Evolutionary conservation across 2,329 filamentous ascomycete genomes (phyloP).

Genomic region (Tolypocladium nubicola): DNA sequence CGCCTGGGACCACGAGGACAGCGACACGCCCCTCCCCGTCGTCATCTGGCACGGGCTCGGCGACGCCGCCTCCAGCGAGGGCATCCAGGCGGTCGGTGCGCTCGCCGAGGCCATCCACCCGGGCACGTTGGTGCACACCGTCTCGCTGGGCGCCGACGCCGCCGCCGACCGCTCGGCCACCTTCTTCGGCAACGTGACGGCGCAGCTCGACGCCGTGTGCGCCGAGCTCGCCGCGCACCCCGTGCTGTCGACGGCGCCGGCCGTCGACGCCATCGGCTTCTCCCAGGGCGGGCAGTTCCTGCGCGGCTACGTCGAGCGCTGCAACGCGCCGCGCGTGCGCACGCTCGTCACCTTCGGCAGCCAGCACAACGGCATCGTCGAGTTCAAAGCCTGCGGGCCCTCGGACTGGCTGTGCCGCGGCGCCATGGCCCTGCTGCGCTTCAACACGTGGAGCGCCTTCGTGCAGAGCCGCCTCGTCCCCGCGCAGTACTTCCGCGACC

Average conservation of each 20-base stretch:
- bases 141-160: conserved; percentile 58
- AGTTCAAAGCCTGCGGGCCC: conserved; percentile 63
- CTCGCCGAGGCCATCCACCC: conserved; percentile 66
- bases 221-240: conserved; percentile 62
- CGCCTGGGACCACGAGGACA: conserved; percentile 18
- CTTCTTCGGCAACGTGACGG: conserved; percentile 83
- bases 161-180: conserved; percentile 67
- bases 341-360: conserved; percentile 81
- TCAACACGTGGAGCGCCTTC: conserved; percentile 69
- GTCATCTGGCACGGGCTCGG: conserved; percentile 87
- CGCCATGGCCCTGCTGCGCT: conserved; percentile 66
- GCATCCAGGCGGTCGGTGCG: conserved; percentile 59
- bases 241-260: conserved; percentile 71
- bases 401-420: conserved; percentile 73
- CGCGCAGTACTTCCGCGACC: conserved; percentile 87
- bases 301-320: conserved; percentile 81
- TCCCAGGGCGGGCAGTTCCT: conserved; percentile 94
- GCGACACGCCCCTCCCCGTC: conserved; percentile 69
- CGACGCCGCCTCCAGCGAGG: conserved; percentile 66
- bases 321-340: conserved; percentile 63
- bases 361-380: conserved; percentile 84
- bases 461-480: conserved; percentile 78
- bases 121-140: conserved; percentile 73
- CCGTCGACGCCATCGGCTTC: conserved; percentile 86
- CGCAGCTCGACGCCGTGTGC: conserved; percentile 70